Conservation (phyloP, 805 yeast genomes). For the Spathaspora hagerdaliae region DNA sequence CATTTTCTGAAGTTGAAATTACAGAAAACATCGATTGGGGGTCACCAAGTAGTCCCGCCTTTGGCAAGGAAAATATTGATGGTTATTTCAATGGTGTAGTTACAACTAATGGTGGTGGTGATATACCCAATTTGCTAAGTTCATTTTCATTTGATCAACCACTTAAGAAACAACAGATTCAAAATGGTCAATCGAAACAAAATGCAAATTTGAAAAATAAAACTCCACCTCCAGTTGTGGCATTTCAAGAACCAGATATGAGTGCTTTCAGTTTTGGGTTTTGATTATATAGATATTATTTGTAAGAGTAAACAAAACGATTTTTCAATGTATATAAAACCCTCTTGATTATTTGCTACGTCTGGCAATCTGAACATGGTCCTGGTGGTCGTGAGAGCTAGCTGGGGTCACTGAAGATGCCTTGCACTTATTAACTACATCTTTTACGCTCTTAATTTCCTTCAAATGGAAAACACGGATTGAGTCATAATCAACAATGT, state of each 20-base stretch:
- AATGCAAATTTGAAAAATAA: neutral
- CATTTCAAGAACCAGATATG: constrained; percentile 74
- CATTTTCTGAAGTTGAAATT: constrained; percentile 33
- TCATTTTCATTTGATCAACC: neutral
- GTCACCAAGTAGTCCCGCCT: neutral
- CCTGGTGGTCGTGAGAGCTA: no score
- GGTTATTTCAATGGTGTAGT: neutral
- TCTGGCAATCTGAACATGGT: no score
- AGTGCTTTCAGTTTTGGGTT: constrained; percentile 56
- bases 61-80: neutral
- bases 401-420: no score
- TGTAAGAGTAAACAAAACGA: no score
- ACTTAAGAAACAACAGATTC: neutral
- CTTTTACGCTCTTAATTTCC: no score
- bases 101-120: neutral
- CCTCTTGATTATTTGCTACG: no score
- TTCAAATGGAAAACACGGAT: no score
- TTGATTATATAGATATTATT: constrained; percentile 4
- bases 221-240: constrained; percentile 45
- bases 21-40: neutral
- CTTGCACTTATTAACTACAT: no score
- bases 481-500: no score
- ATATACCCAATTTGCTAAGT: constrained; percentile 1
- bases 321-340: no score
- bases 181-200: neutral